A percentile compares a stretch with the other conserved stretches of the same genome.
Evolutionary conservation across 2,329 filamentous ascomycete species (phyloP).

Genomic region (Talaromyces marneffei): DNA sequence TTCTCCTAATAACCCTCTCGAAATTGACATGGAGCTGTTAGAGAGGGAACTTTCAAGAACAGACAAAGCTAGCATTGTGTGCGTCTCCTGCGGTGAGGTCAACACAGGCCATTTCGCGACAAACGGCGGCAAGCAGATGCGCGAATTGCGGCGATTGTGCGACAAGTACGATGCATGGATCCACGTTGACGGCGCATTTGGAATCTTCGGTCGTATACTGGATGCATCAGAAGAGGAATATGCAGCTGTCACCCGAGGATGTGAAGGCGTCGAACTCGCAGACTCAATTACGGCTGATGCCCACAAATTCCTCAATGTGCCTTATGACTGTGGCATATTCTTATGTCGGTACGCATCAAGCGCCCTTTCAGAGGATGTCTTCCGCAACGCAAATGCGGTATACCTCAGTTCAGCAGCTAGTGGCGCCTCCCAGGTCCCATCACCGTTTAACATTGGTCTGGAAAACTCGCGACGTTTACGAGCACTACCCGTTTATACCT

Average conservation of each 20-base stretch:
- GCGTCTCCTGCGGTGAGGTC: slow-evolving; percentile 79
- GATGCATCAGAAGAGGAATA: slow-evolving; percentile 51
- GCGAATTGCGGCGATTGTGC: slow-evolving; percentile 60
- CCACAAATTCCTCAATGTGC: slow-evolving; percentile 91
- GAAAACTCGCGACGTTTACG: slow-evolving; percentile 90
- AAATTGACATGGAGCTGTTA: slow-evolving; percentile 61
- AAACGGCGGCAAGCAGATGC: slow-evolving; percentile 52
- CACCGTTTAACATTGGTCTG: slow-evolving; percentile 77
- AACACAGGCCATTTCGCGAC: slow-evolving; percentile 81
- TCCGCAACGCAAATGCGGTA: slow-evolving; percentile 77
- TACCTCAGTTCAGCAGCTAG: slow-evolving; percentile 53
- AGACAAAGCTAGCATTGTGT: slow-evolving; percentile 65
- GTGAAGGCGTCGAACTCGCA: slow-evolving; percentile 67
- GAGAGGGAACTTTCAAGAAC: slow-evolving; percentile 52
- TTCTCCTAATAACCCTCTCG: slow-evolving; percentile 52
- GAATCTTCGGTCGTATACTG: slow-evolving; percentile 69
- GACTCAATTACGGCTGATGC: slow-evolving; percentile 83
- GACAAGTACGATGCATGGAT: slow-evolving; percentile 75
- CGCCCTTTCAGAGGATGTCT: slow-evolving; percentile 56
- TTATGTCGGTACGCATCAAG: slow-evolving; percentile 57
- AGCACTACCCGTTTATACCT: slow-evolving; percentile 82
- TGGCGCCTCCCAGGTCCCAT: slow-evolving; percentile 52
- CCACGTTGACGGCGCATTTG: slow-evolving; percentile 87
- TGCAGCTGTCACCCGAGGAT: slow-evolving; percentile 44
- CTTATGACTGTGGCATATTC: slow-evolving; percentile 91